Conservation (phyloP, 305 asterid genomes). For the Fraxinus ornus region DNA sequence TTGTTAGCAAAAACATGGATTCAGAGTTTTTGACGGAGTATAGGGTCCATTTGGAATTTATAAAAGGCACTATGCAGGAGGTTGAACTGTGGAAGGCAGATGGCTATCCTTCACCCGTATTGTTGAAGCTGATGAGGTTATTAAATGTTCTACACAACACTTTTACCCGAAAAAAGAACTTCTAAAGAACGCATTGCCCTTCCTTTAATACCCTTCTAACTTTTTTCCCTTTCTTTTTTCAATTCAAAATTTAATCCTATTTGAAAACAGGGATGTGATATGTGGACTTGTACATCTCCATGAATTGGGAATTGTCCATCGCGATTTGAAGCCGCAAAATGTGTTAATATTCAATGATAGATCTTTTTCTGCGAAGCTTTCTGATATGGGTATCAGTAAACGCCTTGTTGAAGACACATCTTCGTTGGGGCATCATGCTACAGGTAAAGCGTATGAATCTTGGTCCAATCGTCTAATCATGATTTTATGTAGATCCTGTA, state of each 20-base stretch:
- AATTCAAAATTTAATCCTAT: neutral
- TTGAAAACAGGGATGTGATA: constrained; percentile 71
- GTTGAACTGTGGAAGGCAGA: constrained; percentile 56
- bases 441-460: constrained; percentile 51
- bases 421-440: constrained; percentile 72
- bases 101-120: constrained; percentile 64
- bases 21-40: constrained; percentile 37
- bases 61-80: constrained; percentile 39
- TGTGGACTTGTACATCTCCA: constrained; percentile 84
- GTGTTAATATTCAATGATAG: constrained; percentile 63
- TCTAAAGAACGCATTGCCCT: constrained; percentile 4
- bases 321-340: constrained; percentile 91
- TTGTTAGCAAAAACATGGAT: constrained; percentile 34
- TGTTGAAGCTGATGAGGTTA: constrained; percentile 81
- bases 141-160: constrained; percentile 14
- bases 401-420: constrained; percentile 76
- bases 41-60: constrained; percentile 35
- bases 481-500: constrained; percentile 5
- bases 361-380: constrained; percentile 72
- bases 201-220: constrained; percentile 17
- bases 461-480: neutral
- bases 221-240: neutral
- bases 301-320: constrained; percentile 84
- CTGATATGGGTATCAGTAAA: constrained; percentile 98
- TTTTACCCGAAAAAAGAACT: neutral